Conservation (phyloP, 2,329 filamentous ascomycete species). For the Talaromyces pinophilus region DNA sequence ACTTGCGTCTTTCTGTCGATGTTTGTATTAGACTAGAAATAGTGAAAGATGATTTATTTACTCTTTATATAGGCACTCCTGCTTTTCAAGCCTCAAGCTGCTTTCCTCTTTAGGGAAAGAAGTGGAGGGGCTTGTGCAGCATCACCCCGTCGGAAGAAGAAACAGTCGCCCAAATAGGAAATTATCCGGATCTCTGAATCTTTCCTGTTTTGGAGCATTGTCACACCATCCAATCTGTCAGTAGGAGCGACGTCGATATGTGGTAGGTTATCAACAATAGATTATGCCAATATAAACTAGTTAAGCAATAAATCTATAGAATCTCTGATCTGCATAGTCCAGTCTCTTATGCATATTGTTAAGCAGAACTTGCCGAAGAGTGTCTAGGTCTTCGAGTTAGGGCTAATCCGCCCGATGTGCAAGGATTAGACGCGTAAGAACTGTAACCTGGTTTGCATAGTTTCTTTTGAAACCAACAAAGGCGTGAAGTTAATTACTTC, state of each 20-base stretch:
- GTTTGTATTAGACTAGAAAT: not conserved
- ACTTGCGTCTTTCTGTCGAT: not conserved
- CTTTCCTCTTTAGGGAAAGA: conserved; percentile 1
- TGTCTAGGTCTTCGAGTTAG: not conserved
- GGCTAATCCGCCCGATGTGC: not conserved
- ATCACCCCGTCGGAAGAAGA: conserved; percentile 11
- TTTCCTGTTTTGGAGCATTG: not conserved
- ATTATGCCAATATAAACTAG: not conserved
- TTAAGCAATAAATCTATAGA: not conserved
- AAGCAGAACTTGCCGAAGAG: not conserved
- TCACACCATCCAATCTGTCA: not conserved
- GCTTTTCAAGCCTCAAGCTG: not conserved
- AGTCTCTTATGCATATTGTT: not conserved
- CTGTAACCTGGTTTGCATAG: not conserved
- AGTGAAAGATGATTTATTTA: not conserved
- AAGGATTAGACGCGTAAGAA: not conserved
- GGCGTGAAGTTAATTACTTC: not conserved
- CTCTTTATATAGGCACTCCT: not conserved
- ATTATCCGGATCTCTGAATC: not conserved
- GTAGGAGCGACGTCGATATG: not conserved
- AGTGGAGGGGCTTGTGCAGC: conserved; percentile 3
- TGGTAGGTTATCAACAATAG: not conserved
- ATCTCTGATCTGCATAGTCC: not conserved
- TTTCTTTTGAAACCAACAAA: not conserved
- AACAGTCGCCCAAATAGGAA: conserved; percentile 1